phyloP scores from a whole-genome alignment of 2,329 filamentous ascomycete species.

The Cryphonectria nitschkei region DNA sequence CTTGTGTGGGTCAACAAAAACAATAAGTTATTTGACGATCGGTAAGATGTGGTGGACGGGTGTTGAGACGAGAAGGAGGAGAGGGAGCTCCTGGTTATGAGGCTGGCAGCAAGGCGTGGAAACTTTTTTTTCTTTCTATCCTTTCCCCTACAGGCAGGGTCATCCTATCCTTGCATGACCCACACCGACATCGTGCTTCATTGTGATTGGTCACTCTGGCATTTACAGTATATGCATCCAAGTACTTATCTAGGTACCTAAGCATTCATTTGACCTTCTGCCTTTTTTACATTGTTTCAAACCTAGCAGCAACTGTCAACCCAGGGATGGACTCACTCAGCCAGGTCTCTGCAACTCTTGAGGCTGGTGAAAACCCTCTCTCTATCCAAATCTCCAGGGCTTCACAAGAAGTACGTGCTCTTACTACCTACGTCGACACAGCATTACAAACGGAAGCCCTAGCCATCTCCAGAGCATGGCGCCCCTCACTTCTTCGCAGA shows the following conservation, averaged over 20 bases:
- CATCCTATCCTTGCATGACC: conserved; percentile 1
- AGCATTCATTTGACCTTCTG: not conserved
- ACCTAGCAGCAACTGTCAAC: no score
- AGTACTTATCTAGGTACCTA: no score
- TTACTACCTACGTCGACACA: not conserved
- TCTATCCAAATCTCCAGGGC: not conserved
- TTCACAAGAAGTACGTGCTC: not conserved
- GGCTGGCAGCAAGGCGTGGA: conserved; percentile 6
- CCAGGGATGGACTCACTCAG: no score
- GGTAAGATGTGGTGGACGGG: not conserved
- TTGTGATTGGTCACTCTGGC: not conserved
- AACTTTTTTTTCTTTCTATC: conserved; percentile 25
- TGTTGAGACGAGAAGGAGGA: not conserved
- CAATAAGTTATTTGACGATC: not conserved
- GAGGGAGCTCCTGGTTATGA: not conserved
- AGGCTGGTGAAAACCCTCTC: not conserved
- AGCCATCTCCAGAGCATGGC: no score
- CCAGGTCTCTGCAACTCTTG: not conserved
- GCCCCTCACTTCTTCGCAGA: not conserved
- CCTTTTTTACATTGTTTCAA: not conserved
- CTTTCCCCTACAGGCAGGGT: conserved; percentile 6
- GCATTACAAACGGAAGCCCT: not conserved
- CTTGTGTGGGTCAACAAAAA: conserved; percentile 3
- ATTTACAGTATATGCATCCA: not conserved
- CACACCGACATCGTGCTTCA: not conserved